Percentiles rank a stretch among this genome's conserved stretches.
Evolutionary conservation across 129 eudicot species (phyloP).

Genomic region (Centaurea solstitialis): DNA sequence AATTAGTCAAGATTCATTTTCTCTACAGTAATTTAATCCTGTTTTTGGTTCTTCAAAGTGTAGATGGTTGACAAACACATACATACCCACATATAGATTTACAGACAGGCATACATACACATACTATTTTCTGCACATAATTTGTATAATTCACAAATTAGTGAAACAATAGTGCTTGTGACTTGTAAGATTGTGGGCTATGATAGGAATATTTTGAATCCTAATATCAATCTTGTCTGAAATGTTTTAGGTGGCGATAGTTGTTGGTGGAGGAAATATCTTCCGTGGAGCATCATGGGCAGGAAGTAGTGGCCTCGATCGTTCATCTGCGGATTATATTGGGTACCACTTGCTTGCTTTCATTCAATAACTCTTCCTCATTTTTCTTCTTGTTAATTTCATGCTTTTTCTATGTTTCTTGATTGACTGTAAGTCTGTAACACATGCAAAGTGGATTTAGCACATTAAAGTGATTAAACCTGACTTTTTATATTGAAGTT

Average conservation of each 20-base stretch:
- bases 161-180: neutral
- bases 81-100: neutral
- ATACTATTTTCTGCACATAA: neutral
- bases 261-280: slow-evolving; percentile 97
- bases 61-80: no score
- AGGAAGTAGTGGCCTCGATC: slow-evolving; percentile 94
- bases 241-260: slow-evolving; percentile 78
- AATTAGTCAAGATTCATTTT: neutral
- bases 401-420: neutral
- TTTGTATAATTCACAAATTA: neutral
- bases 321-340: slow-evolving; percentile 97
- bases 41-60: no score
- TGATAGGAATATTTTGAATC: neutral
- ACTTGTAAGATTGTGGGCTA: neutral
- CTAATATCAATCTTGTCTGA: neutral
- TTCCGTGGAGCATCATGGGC: slow-evolving; percentile 99
- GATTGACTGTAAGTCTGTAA: neutral
- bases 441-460: neutral
- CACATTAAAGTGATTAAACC: neutral
- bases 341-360: slow-evolving; percentile 46
- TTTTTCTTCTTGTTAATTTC: neutral
- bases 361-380: neutral
- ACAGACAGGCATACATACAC: neutral
- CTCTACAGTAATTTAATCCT: neutral
- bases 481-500: neutral